These are phyloP conservation scores for Hemisphaericaspora xylanilytica DNA, from an alignment of 1,139 yeast species.

Conservation along the genomic window DNA sequence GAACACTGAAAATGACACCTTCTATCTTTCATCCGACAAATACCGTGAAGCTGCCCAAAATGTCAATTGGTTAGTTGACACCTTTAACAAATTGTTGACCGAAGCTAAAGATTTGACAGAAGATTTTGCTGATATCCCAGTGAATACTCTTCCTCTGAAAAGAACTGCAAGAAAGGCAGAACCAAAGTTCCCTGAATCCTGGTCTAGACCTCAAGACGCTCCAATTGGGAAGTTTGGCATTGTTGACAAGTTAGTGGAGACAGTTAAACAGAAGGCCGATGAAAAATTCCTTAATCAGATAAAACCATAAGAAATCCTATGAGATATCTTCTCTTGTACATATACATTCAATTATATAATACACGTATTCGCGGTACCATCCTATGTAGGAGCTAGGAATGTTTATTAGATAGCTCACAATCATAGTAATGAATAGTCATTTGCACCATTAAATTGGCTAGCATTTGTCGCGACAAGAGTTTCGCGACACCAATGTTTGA, in stretches of 20 bases:
- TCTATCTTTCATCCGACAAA: slow-evolving; percentile 62
- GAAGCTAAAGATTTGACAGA: slow-evolving; percentile 63
- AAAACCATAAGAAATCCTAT: slow-evolving; percentile 19
- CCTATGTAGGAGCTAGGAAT: no score
- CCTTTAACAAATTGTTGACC: slow-evolving; percentile 55
- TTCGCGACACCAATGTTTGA: no score
- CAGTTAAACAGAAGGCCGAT: slow-evolving; percentile 34
- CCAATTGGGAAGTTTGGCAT: slow-evolving; percentile 40
- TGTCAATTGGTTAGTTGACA: slow-evolving; percentile 67
- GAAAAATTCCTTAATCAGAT: slow-evolving; percentile 25
- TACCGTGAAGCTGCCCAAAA: slow-evolving; percentile 83
- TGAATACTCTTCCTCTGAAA: slow-evolving; percentile 71
- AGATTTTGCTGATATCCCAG: slow-evolving; percentile 76
- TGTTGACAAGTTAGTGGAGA: slow-evolving; percentile 34
- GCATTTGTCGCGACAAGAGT: no score
- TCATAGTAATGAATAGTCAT: no score
- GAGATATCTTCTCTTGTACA: not conserved
- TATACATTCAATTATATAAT: slow-evolving; percentile 2
- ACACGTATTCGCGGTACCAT: not conserved
- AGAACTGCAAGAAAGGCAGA: slow-evolving; percentile 35
- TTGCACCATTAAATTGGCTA: no score
- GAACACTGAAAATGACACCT: slow-evolving; percentile 54
- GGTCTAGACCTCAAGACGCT: slow-evolving; percentile 80
- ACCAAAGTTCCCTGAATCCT: slow-evolving; percentile 67
- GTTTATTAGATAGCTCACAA: not conserved